These are phyloP conservation scores for Chaetomiaceae sp. DNA, from an alignment of 2,329 filamentous ascomycete genomes.

Conservation along the genomic window DNA sequence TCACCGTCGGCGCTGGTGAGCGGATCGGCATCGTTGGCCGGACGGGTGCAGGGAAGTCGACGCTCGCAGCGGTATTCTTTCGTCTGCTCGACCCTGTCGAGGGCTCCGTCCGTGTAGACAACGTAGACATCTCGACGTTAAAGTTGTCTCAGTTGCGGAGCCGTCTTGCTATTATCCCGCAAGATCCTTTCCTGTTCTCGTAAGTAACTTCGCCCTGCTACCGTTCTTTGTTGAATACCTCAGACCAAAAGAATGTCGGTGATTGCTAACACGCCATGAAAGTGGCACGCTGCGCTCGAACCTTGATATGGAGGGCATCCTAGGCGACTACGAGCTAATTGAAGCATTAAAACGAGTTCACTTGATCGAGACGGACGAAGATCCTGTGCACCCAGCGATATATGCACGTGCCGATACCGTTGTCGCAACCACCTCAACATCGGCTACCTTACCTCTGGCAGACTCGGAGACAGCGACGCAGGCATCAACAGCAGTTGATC, in stretches of 20 bases:
- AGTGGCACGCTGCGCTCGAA: constrained; percentile 58
- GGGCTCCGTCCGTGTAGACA: constrained; percentile 44
- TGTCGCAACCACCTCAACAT: background rate
- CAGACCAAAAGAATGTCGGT: no score
- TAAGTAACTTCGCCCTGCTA: constrained; percentile 1
- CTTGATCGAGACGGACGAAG: constrained; percentile 40
- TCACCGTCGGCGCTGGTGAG: constrained; percentile 47
- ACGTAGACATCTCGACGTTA: constrained; percentile 52
- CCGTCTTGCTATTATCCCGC: constrained; percentile 61
- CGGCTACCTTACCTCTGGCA: background rate
- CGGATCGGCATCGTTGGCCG: constrained; percentile 61
- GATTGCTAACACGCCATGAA: background rate
- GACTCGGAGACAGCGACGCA: constrained; percentile 13
- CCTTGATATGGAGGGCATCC: constrained; percentile 58
- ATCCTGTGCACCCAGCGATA: background rate
- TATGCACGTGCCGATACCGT: background rate
- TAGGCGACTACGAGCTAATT: constrained; percentile 59
- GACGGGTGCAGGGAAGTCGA: constrained; percentile 63
- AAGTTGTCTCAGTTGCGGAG: constrained; percentile 58
- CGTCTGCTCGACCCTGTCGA: constrained; percentile 46
- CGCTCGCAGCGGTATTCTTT: constrained; percentile 62
- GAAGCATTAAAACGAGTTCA: constrained; percentile 56
- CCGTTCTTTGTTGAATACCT: background rate
- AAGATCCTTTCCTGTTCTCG: constrained; percentile 63
- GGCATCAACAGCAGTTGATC: constrained; percentile 12